A percentile compares a stretch with the other conserved stretches of the same genome.
Conservation (phyloP, 495 filamentous ascomycete genomes). For the Staphylotrichum longicolle region DNA sequence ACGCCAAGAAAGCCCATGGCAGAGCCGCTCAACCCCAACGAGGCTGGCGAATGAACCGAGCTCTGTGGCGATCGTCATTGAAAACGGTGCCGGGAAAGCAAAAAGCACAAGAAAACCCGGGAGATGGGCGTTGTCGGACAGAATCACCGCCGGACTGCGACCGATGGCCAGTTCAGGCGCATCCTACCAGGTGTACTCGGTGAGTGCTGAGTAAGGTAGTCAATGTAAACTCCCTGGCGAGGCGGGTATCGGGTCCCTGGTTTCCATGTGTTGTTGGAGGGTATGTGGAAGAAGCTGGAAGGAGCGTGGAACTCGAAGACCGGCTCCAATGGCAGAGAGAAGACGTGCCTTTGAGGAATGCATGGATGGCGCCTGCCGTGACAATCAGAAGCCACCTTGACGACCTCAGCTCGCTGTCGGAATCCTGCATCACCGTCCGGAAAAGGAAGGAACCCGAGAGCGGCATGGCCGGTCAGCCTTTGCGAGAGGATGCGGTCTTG, state of each 20-base stretch:
- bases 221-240: too few species aligned
- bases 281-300: too few species aligned
- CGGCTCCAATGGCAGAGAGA: too few species aligned
- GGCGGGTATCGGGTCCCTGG: too few species aligned
- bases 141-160: neutral
- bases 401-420: slow-evolving; percentile 2
- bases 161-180: neutral
- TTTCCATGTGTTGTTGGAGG: too few species aligned
- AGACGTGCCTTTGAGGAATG: neutral
- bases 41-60: slow-evolving; percentile 10
- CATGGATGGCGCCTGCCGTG: slow-evolving; percentile 8
- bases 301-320: too few species aligned
- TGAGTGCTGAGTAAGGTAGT: too few species aligned
- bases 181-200: too few species aligned
- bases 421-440: slow-evolving; percentile 10
- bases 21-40: slow-evolving; percentile 18
- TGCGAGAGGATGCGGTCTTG: neutral
- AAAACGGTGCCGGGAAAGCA: neutral
- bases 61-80: slow-evolving; percentile 20
- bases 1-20: slow-evolving; percentile 12
- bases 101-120: neutral
- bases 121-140: slow-evolving; percentile 9
- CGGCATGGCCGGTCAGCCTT: neutral
- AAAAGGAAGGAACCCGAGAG: neutral
- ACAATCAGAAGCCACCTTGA: neutral